These are phyloP conservation scores for Globisporangium megalacanthum DNA, from an alignment of 352 stramenopile genomes.

Conservation along the genomic window DNA sequence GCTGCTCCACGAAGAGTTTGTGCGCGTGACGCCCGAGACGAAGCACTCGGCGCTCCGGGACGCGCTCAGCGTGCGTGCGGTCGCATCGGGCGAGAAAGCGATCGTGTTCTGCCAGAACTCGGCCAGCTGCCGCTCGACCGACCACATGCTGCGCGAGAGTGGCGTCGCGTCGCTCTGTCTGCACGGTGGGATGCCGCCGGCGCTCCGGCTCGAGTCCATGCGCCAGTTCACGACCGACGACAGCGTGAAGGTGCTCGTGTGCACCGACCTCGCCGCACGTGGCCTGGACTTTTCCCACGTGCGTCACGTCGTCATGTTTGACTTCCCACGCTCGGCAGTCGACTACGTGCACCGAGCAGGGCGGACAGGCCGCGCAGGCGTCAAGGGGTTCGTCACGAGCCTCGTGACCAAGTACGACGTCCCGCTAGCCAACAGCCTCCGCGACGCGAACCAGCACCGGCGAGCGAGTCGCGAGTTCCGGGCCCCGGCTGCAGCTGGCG, in stretches of 20 bases:
- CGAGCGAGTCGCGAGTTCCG: slow-evolving; percentile 55
- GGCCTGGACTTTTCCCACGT: slow-evolving; percentile 89
- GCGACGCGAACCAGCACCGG: slow-evolving; percentile 56
- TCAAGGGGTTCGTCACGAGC: slow-evolving; percentile 59
- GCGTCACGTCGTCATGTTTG: slow-evolving; percentile 91
- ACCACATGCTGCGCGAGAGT: slow-evolving; percentile 81
- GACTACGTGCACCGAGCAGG: slow-evolving; percentile 92
- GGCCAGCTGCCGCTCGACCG: slow-evolving; percentile 64
- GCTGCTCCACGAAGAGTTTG: slow-evolving; percentile 58
- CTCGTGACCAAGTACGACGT: slow-evolving; percentile 75
- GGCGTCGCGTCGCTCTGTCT: slow-evolving; percentile 60
- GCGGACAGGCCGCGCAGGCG: slow-evolving; percentile 55
- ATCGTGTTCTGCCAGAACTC: slow-evolving; percentile 78
- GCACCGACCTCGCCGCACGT: slow-evolving; percentile 90
- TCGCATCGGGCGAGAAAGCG: slow-evolving; percentile 33
- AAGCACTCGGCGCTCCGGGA: slow-evolving; percentile 73
- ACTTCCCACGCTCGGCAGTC: slow-evolving; percentile 91
- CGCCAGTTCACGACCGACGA: slow-evolving; percentile 41
- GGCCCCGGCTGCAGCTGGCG: slow-evolving; percentile 10
- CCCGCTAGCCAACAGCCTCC: slow-evolving; percentile 49
- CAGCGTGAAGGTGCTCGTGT: slow-evolving; percentile 80
- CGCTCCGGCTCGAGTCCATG: slow-evolving; percentile 49
- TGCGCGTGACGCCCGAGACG: slow-evolving; percentile 49
- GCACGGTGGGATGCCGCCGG: slow-evolving; percentile 67
- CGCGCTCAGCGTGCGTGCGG: slow-evolving; percentile 34